These are phyloP conservation scores for Cairneyella variabilis DNA, from an alignment of 495 filamentous ascomycete genomes.

Conservation along the genomic window DNA sequence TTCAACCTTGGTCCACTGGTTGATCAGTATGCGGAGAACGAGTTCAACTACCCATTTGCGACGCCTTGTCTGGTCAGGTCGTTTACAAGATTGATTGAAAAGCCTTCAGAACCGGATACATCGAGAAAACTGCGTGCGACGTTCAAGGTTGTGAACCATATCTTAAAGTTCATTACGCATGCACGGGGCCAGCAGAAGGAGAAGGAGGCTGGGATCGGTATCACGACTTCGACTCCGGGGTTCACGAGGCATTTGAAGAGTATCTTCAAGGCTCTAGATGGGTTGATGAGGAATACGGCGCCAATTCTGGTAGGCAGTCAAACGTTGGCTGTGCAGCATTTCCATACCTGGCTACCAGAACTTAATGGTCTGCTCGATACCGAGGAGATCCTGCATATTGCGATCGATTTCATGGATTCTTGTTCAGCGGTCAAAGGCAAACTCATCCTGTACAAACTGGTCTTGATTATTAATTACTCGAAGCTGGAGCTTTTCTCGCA, in stretches of 20 bases:
- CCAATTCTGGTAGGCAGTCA: conserved; percentile 89
- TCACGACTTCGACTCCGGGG: conserved; percentile 67
- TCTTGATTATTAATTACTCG: conserved; percentile 87
- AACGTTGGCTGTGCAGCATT: conserved; percentile 92
- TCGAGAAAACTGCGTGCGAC: conserved; percentile 83
- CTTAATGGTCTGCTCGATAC: conserved; percentile 69
- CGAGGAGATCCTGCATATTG: conserved; percentile 85
- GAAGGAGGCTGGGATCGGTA: conserved; percentile 86
- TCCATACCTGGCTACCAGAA: conserved; percentile 94
- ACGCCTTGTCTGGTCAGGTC: conserved; percentile 88
- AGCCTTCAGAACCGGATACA: conserved; percentile 72
- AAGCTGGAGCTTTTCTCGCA: conserved; percentile 74
- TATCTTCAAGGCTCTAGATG: conserved; percentile 86
- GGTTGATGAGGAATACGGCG: conserved; percentile 80
- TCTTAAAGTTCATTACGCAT: conserved; percentile 93
- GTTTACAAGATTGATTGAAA: conserved; percentile 75
- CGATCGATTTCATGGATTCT: conserved; percentile 89
- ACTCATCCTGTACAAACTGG: conserved; percentile 88
- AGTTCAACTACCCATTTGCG: conserved; percentile 91
- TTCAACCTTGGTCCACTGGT: conserved; percentile 90
- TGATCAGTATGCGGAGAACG: conserved; percentile 82
- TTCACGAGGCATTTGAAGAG: conserved; percentile 80
- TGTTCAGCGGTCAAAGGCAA: conserved; percentile 86
- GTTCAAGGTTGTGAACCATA: conserved; percentile 89
- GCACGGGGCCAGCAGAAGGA: conserved; percentile 80